These are phyloP conservation scores for Sphenostylis stenocarpa DNA, from an alignment of 306 rosid genomes.

Conservation along the genomic window DNA sequence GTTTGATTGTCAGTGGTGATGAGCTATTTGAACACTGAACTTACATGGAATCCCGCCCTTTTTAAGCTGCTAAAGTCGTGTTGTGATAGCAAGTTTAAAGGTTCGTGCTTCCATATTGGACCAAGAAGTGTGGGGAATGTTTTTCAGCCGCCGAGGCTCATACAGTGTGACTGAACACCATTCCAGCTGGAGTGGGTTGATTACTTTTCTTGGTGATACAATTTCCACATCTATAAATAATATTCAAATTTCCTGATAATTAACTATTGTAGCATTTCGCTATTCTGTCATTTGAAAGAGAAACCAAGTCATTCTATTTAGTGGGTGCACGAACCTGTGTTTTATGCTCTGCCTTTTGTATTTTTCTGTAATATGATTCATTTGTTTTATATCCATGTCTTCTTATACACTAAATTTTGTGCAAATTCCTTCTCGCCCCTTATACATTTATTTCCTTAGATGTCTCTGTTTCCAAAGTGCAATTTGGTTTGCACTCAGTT, in stretches of 20 bases:
- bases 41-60: background rate
- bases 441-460: background rate
- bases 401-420: background rate
- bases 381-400: background rate
- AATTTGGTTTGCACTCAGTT: background rate
- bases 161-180: background rate
- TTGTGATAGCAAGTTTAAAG: conserved; percentile 16
- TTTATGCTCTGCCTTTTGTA: background rate
- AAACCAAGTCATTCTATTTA: background rate
- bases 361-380: background rate
- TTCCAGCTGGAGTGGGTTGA: background rate
- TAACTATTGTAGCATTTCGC: background rate
- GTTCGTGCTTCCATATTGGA: conserved; percentile 22
- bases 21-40: conserved; percentile 19
- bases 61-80: conserved; percentile 15
- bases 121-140: conserved; percentile 1
- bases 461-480: background rate
- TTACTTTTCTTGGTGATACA: background rate
- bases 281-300: background rate
- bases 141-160: background rate
- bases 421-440: background rate
- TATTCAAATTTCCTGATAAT: background rate
- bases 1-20: conserved; percentile 1
- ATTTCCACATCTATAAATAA: background rate
- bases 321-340: background rate